Percentiles rank a stretch among this genome's conserved stretches.
Evolutionary conservation across 1,139 yeast genomes (phyloP).

Genomic region (Sugiyamaella pinicola): DNA sequence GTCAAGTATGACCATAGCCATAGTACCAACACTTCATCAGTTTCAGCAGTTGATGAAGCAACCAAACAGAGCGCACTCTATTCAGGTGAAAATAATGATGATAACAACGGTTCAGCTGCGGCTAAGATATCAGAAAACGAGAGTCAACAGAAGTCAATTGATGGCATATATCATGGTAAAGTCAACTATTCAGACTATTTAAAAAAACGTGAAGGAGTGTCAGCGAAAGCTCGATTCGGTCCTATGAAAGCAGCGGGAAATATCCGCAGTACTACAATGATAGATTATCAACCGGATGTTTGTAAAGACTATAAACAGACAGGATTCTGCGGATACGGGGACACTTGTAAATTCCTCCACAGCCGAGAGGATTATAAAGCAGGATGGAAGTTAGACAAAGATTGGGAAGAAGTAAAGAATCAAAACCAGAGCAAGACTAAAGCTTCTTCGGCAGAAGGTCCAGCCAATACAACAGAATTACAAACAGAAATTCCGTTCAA

Average conservation of each 20-base stretch:
- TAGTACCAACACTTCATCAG: constrained; percentile 11
- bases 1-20: constrained; percentile 29
- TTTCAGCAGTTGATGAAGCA: constrained; percentile 39
- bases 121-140: constrained; percentile 2
- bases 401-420: constrained; percentile 59
- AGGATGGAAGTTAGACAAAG: constrained; percentile 67
- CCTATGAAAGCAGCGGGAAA: constrained; percentile 48
- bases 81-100: constrained; percentile 14
- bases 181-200: constrained; percentile 39
- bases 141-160: constrained; percentile 10
- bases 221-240: constrained; percentile 28
- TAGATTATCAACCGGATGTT: constrained; percentile 91
- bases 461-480: background rate
- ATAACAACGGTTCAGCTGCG: background rate
- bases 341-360: constrained; percentile 94
- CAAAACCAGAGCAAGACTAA: constrained; percentile 24
- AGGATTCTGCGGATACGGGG: constrained; percentile 97
- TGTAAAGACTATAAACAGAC: constrained; percentile 91
- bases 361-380: constrained; percentile 82
- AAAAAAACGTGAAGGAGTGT: constrained; percentile 29
- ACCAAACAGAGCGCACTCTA: constrained; percentile 43
- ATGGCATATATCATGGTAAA: constrained; percentile 45
- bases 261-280: constrained; percentile 69
- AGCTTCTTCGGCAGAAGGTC: constrained; percentile 13
- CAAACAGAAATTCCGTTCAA: constrained; percentile 53